Conservation (phyloP, 2,329 filamentous ascomycete species). For the Xylariaceae sp. region DNA sequence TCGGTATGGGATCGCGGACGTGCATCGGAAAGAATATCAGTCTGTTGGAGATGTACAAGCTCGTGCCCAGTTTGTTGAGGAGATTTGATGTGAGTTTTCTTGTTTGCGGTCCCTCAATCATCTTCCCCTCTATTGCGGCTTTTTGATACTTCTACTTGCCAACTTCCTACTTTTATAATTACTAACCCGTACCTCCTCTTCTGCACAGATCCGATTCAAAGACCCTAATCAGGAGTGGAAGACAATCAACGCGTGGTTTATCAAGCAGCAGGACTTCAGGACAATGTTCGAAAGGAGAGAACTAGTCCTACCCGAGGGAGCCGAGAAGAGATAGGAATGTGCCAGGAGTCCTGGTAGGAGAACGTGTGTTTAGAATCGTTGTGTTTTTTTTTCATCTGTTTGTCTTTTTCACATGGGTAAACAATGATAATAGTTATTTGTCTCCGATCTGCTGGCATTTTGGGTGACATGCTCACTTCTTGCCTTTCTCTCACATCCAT, state of each 20-base stretch:
- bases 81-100: slow-evolving; percentile 52
- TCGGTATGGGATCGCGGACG: slow-evolving; percentile 65
- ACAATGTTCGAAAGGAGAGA: slow-evolving; percentile 40
- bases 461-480: too few relatives aligned
- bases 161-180: too few relatives aligned
- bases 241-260: slow-evolving; percentile 57
- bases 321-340: not conserved
- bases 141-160: too few relatives aligned
- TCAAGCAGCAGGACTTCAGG: slow-evolving; percentile 54
- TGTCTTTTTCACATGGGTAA: too few relatives aligned
- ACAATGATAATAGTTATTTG: too few relatives aligned
- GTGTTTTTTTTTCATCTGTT: not conserved
- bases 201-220: slow-evolving; percentile 45
- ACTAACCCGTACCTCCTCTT: not conserved
- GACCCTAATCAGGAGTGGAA: slow-evolving; percentile 53
- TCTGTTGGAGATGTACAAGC: slow-evolving; percentile 58
- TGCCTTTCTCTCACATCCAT: too few relatives aligned
- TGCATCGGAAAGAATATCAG: slow-evolving; percentile 66
- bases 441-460: too few relatives aligned
- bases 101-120: not conserved
- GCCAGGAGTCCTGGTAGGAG: not conserved
- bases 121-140: too few relatives aligned
- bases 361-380: not conserved
- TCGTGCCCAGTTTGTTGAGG: slow-evolving; percentile 55
- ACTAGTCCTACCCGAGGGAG: slow-evolving; percentile 35